A percentile compares a stretch with the other conserved stretches of the same genome.
Conservation (phyloP, 2,329 filamentous ascomycete genomes). For the Cytospora schulzeri region DNA sequence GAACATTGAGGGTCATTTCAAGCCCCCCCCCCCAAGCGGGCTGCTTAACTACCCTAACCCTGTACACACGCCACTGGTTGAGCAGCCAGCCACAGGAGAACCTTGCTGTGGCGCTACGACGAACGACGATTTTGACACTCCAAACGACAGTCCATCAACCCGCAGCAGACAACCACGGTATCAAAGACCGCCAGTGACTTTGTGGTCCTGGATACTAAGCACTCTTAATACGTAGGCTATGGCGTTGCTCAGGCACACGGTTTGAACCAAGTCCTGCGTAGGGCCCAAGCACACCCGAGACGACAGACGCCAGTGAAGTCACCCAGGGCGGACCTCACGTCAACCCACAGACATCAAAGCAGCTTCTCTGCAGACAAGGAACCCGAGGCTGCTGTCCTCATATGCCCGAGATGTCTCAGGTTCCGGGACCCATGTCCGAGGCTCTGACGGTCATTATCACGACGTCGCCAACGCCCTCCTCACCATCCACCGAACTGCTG, state of each 20-base stretch:
- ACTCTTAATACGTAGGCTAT: not conserved
- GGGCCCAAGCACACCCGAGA: not conserved
- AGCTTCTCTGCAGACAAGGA: not conserved
- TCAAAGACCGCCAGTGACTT: not conserved
- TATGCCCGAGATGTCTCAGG: constrained; percentile 8
- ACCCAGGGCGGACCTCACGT: not conserved
- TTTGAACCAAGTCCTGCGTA: not conserved
- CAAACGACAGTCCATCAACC: not conserved
- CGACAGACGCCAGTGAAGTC: not conserved
- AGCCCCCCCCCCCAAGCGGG: not conserved
- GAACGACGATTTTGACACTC: not conserved
- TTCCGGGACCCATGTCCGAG: constrained; percentile 21
- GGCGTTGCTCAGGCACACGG: not conserved
- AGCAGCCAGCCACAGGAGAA: not conserved
- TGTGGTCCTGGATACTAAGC: not conserved
- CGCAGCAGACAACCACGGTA: not conserved
- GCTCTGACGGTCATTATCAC: constrained; percentile 52
- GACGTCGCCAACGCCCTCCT: constrained; percentile 57
- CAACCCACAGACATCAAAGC: not conserved
- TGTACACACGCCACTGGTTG: not conserved
- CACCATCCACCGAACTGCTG: constrained; percentile 55
- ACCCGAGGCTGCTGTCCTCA: not conserved
- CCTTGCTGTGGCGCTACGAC: not conserved
- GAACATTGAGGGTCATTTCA: no score
- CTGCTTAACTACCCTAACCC: not conserved